Conservation (phyloP, 108 stramenopile genomes). For the Cylindrotheca fusiformis region DNA sequence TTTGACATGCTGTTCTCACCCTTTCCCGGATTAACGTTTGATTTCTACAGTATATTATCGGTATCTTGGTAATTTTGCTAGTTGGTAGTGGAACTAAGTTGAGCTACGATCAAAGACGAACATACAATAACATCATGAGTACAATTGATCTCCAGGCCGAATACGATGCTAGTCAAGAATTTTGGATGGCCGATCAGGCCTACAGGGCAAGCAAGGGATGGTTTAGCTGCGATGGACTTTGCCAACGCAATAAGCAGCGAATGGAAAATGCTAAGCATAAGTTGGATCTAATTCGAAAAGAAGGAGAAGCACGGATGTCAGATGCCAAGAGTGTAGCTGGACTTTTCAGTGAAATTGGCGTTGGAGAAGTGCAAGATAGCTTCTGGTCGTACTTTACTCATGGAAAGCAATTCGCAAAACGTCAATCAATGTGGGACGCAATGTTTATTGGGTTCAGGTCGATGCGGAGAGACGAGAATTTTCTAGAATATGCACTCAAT, state of each 20-base stretch:
- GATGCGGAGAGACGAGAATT: conserved; percentile 68
- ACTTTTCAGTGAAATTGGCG: conserved; percentile 78
- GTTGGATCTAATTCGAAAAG: conserved; percentile 66
- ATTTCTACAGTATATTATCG: conserved; percentile 55
- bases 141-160: conserved; percentile 82
- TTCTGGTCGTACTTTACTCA: conserved; percentile 84
- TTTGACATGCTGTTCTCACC: no score
- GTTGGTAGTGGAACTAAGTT: conserved; percentile 67
- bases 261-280: conserved; percentile 57
- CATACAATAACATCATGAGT: conserved; percentile 76
- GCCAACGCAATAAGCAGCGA: conserved; percentile 72
- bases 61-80: conserved; percentile 55
- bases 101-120: conserved; percentile 51
- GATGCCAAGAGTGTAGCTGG: conserved; percentile 86
- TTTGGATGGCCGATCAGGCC: conserved; percentile 50
- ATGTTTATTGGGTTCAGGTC: conserved; percentile 81
- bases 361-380: conserved; percentile 78
- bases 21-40: no score
- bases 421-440: conserved; percentile 89
- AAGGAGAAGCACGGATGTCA: conserved; percentile 79
- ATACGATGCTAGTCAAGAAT: conserved; percentile 59
- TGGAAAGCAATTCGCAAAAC: conserved; percentile 85
- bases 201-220: conserved; percentile 83
- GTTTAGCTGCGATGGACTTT: conserved; percentile 78
- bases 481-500: conserved; percentile 69